Evolutionary conservation across 306 rosid species (phyloP), one percentile per base, ranked within the genome.

Genomic region (Prunus campanulata): DNA sequence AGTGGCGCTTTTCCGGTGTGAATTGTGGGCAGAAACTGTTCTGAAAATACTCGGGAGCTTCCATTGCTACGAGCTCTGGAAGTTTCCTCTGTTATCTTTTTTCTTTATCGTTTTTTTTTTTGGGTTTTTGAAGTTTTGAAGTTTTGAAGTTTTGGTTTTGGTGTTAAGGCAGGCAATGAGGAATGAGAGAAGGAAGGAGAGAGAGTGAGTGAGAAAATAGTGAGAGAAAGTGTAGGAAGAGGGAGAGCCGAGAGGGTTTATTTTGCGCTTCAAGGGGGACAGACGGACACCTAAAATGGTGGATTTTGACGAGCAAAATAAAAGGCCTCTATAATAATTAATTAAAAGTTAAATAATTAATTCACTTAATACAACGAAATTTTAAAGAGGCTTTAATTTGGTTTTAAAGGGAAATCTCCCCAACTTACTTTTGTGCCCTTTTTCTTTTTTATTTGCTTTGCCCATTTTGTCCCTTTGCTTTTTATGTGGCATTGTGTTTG

Each of bases 261-360:
- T 86, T 87, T 48, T 86, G 90, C 90, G 92, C 86, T 85, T 80
- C 82, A 87, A 86, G 74, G 84, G 93, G 91, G 91, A 87, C 89
- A 82, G 76, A 66, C 84, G 75, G 83, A 87, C 96, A 82, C 79
- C 87, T 88, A 85, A 77, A 82, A 82, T 76, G 83, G 71, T 55
- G 82, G 81, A 66, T 79, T 74, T 61, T 10, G 75, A 71, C 71
- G 72, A 65, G 0, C 15, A 78, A 82, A 64, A 52, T 74, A 71
- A 30, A 55, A 19, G 24, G 32, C 29, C 16, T 8, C 25, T 7
- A 13, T n/a, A 35, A 30, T 61, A 62, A 44, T 25, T 18, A 30
- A 12, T 16, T 19, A 80, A 78, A 19, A 8, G 8, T 7, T 27
- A 56, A 44, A 13, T 59, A 46, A n/a, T 29, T 7, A 14, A 61